phyloP scores from a whole-genome alignment of 2,329 filamentous ascomycete genomes.

The Fusarium hostae region DNA sequence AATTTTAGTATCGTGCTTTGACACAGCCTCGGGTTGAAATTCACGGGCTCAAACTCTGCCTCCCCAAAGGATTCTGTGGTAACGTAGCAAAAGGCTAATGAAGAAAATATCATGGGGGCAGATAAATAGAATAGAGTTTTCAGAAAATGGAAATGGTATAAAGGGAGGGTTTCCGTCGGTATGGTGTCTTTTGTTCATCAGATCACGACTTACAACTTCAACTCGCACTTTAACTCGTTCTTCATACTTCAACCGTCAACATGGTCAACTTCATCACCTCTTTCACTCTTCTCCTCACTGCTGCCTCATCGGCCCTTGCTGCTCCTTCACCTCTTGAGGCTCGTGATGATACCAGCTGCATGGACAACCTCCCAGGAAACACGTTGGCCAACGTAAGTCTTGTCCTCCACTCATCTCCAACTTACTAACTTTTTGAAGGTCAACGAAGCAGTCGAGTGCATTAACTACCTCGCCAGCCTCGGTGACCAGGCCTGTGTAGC shows the following conservation, averaged over 20 bases:
- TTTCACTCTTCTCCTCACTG: not conserved
- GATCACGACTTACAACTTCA: not conserved
- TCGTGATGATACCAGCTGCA: not conserved
- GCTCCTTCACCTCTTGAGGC: not conserved
- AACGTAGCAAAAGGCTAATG: not conserved
- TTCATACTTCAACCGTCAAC: not conserved
- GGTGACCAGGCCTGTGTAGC: constrained; percentile 4
- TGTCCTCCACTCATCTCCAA: accelerated
- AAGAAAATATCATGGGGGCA: too few species aligned
- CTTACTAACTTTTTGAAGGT: not conserved
- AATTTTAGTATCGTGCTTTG: not conserved
- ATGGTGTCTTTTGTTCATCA: not conserved
- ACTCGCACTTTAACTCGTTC: not conserved
- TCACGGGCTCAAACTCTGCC: not conserved
- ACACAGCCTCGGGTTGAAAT: not conserved
- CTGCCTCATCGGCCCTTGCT: not conserved
- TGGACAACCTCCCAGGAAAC: not conserved
- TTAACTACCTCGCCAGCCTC: constrained; percentile 25
- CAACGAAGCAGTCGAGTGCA: constrained; percentile 19
- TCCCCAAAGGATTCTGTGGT: not conserved
- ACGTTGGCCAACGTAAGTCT: constrained; percentile 1
- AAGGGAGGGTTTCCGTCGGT: not conserved
- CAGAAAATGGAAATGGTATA: not conserved
- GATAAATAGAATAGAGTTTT: not conserved
- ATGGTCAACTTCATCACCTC: constrained; percentile 22